These are phyloP conservation scores for Albizia julibrissin DNA, from an alignment of 306 rosid genomes.

Conservation along the genomic window DNA sequence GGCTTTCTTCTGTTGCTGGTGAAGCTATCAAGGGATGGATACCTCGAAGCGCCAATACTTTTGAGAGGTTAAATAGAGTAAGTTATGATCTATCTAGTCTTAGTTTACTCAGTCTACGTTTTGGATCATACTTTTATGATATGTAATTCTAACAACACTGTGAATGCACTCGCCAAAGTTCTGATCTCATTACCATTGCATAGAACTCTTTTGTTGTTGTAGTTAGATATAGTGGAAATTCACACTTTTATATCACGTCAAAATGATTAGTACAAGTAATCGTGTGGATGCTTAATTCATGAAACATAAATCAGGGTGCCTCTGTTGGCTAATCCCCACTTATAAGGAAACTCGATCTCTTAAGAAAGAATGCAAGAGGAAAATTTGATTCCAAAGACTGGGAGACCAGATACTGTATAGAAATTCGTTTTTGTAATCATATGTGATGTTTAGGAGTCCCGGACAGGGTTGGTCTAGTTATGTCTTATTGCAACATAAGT, in stretches of 20 bases:
- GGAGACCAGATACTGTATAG: neutral
- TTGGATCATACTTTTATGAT: neutral
- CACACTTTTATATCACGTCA: neutral
- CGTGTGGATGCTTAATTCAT: slow-evolving; percentile 1
- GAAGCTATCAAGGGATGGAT: slow-evolving; percentile 94
- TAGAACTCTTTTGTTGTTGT: slow-evolving; percentile 4
- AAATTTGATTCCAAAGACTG: slow-evolving; percentile 18
- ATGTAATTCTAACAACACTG: slow-evolving; percentile 1
- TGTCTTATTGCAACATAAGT: slow-evolving; percentile 18
- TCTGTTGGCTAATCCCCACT: slow-evolving; percentile 19
- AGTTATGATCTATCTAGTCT: slow-evolving; percentile 29
- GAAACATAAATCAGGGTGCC: neutral
- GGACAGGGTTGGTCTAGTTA: neutral
- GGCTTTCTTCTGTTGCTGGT: slow-evolving; percentile 90
- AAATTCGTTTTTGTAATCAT: neutral
- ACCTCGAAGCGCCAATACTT: slow-evolving; percentile 81
- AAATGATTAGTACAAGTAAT: neutral
- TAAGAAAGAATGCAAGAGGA: slow-evolving; percentile 9
- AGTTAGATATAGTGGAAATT: neutral
- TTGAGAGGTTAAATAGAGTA: slow-evolving; percentile 81
- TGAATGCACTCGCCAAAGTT: neutral
- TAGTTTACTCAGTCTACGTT: slow-evolving; percentile 24
- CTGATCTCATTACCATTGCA: neutral
- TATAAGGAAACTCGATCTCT: neutral
- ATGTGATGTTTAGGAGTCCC: slow-evolving; percentile 11